Percentiles rank a stretch among this genome's conserved stretches.
phyloP scores from a whole-genome alignment of 2,329 filamentous ascomycete species.

The Raffaelea deltoideospora region DNA sequence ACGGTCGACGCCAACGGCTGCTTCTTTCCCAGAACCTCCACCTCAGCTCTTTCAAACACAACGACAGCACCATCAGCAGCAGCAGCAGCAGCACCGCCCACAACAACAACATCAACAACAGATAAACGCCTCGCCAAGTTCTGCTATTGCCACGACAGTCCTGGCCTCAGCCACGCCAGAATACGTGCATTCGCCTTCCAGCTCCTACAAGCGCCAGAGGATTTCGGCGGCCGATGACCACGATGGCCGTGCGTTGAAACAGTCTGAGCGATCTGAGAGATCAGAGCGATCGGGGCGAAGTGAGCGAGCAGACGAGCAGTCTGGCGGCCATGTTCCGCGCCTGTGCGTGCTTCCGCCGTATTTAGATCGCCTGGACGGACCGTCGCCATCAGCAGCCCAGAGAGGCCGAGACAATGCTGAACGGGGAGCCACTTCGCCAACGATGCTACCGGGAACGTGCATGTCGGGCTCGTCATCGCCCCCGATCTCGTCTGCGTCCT shows the following conservation, averaged over 20 bases:
- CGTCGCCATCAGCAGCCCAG: neutral
- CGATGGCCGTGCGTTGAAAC: conserved; percentile 25
- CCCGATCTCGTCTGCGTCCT: neutral
- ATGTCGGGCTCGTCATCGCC: neutral
- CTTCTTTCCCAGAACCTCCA: neutral
- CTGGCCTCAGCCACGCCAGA: conserved; percentile 18
- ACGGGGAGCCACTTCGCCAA: neutral
- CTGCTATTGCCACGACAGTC: conserved; percentile 7
- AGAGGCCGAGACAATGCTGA: neutral
- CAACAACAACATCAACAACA: conserved; percentile 11
- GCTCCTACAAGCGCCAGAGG: conserved; percentile 31
- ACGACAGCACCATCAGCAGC: conserved; percentile 17
- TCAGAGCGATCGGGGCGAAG: too few species aligned
- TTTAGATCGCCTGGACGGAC: conserved; percentile 5
- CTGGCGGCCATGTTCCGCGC: conserved; percentile 31
- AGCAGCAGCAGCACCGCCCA: conserved; percentile 19
- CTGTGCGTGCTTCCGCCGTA: conserved; percentile 19
- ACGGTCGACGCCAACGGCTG: neutral
- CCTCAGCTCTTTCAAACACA: conserved; percentile 5
- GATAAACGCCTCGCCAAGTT: neutral
- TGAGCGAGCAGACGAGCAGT: too few species aligned
- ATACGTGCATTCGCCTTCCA: conserved; percentile 31
- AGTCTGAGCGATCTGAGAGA: too few species aligned
- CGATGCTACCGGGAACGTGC: neutral
- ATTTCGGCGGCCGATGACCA: conserved; percentile 24